phyloP scores from a whole-genome alignment of 108 stramenopile species.

The Seminavis robusta region DNA sequence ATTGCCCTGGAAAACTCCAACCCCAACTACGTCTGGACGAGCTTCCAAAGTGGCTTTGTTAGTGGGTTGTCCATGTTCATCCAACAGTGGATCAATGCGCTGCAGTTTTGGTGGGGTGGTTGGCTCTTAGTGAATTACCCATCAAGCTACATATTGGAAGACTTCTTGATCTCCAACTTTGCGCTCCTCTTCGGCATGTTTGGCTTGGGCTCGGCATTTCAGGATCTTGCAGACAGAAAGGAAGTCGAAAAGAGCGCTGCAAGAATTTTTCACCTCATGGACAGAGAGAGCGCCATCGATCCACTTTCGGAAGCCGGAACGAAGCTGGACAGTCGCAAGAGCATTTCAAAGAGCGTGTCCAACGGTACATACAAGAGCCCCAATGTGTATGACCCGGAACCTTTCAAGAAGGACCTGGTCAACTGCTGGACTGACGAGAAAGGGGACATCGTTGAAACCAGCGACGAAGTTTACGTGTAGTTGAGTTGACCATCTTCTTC shows the following conservation, averaged over 20 bases:
- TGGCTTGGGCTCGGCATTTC: slow-evolving; percentile 70
- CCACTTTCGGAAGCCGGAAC: slow-evolving; percentile 47
- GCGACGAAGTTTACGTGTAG: too few relatives aligned
- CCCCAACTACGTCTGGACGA: slow-evolving; percentile 23
- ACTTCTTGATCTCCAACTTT: slow-evolving; percentile 77
- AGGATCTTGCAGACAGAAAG: slow-evolving; percentile 60
- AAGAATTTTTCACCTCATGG: slow-evolving; percentile 68
- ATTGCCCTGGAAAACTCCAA: slow-evolving; percentile 36
- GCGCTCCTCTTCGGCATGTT: slow-evolving; percentile 68
- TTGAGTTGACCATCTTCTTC: too few relatives aligned
- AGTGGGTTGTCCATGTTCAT: slow-evolving; percentile 38
- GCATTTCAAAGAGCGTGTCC: too few relatives aligned
- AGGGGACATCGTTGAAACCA: too few relatives aligned
- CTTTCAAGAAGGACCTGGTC: too few relatives aligned
- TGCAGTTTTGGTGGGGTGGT: slow-evolving; percentile 79
- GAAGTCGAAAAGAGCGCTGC: slow-evolving; percentile 58
- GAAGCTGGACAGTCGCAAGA: slow-evolving; percentile 39
- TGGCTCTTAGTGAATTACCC: slow-evolving; percentile 57
- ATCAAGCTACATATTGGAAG: slow-evolving; percentile 44
- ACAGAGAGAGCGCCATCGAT: slow-evolving; percentile 58
- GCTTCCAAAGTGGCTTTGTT: slow-evolving; percentile 11
- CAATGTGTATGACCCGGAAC: too few relatives aligned
- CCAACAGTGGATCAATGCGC: slow-evolving; percentile 36
- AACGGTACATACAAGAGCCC: too few relatives aligned
- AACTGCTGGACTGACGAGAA: too few relatives aligned